A percentile compares a stretch with the other conserved stretches of the same genome.
Conservation (phyloP, 2,329 filamentous ascomycete species). For the Aspergillus arachidicola region DNA sequence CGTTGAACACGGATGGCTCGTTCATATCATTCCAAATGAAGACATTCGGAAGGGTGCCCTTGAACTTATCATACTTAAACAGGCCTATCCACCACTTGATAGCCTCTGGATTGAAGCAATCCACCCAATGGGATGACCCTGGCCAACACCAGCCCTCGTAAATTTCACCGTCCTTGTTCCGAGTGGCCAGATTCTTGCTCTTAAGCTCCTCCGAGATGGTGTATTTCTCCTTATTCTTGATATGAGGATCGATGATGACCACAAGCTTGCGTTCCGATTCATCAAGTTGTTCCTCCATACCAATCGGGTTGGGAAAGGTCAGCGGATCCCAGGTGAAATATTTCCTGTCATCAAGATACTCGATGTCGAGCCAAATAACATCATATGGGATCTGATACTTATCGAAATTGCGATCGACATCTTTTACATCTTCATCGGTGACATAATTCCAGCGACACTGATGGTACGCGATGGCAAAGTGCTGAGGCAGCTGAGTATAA, state of each 20-base stretch:
- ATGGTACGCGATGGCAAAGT: slow-evolving; percentile 91
- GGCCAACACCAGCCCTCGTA: slow-evolving; percentile 99
- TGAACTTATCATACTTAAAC: slow-evolving; percentile 86
- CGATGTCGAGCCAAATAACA: slow-evolving; percentile 97
- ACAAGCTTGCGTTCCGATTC: slow-evolving; percentile 86
- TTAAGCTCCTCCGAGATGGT: slow-evolving; percentile 77
- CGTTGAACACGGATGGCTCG: slow-evolving; percentile 98
- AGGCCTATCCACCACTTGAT: slow-evolving; percentile 87
- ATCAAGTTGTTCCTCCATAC: slow-evolving; percentile 87
- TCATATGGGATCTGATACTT: slow-evolving; percentile 95
- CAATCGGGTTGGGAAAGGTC: slow-evolving; percentile 81
- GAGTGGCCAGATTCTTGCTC: slow-evolving; percentile 78
- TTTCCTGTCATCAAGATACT: slow-evolving; percentile 95
- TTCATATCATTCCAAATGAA: slow-evolving; percentile 99
- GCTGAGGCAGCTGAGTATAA: slow-evolving; percentile 85
- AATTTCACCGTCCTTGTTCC: slow-evolving; percentile 84
- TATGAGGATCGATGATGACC: slow-evolving; percentile 93
- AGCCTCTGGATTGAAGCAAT: slow-evolving; percentile 91
- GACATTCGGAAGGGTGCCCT: slow-evolving; percentile 80
- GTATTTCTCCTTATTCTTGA: slow-evolving; percentile 88
- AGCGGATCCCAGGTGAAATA: slow-evolving; percentile 97
- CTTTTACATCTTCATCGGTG: slow-evolving; percentile 93
- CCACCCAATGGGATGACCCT: slow-evolving; percentile 93
- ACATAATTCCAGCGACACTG: slow-evolving; percentile 99
- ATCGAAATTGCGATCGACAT: slow-evolving; percentile 95